These are phyloP conservation scores for Kappamyces sp. DNA, from an alignment of 192 early-diverging fungal genomes.

Conservation along the genomic window DNA sequence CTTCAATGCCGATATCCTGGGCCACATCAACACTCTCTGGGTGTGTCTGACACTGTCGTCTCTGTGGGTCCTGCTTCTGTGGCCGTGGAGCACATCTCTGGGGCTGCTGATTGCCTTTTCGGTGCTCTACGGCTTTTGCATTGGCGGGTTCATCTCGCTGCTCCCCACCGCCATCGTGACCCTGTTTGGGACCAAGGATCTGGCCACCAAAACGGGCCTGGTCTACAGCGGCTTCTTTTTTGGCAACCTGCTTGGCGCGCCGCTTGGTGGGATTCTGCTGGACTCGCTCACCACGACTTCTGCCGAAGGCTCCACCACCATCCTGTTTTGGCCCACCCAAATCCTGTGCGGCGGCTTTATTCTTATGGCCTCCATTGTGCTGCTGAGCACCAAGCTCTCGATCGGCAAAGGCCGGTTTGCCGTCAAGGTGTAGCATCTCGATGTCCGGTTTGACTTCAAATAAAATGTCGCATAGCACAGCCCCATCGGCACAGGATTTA, in stretches of 20 bases:
- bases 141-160: conserved; percentile 40
- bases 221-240: conserved; percentile 17
- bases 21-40: conserved; percentile 58
- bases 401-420: no score
- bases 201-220: conserved; percentile 31
- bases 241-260: conserved; percentile 20
- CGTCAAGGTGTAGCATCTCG: no score
- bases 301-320: background rate
- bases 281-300: conserved; percentile 19
- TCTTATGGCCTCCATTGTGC: no score
- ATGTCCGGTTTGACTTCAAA: no score
- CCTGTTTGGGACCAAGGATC: conserved; percentile 37
- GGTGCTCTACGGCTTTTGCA: conserved; percentile 37
- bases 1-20: conserved; percentile 55
- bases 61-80: conserved; percentile 29
- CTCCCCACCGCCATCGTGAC: conserved; percentile 44
- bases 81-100: conserved; percentile 43
- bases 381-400: no score
- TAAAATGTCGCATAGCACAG: no score
- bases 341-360: conserved; percentile 12
- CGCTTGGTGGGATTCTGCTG: conserved; percentile 17
- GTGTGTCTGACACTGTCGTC: conserved; percentile 30
- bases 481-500: no score
- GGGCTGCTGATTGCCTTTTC: conserved; percentile 28
- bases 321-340: conserved; percentile 9